Evolutionary conservation across 495 filamentous ascomycete species (phyloP).

Genomic region (Trichoderma parareesei): DNA sequence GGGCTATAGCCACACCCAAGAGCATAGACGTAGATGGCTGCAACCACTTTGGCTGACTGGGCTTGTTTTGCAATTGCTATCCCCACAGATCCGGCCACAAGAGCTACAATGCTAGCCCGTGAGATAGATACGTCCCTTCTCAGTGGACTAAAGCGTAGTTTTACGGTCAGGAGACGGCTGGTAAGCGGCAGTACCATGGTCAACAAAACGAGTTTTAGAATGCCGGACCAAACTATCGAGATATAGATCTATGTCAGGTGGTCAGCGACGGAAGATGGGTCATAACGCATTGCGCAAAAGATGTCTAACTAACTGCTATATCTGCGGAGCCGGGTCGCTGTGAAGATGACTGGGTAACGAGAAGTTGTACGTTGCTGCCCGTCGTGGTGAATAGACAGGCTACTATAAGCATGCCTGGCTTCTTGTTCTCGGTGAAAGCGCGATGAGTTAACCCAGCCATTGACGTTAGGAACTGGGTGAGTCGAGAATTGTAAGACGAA

Average conservation of each 20-base stretch:
- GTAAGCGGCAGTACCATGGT: neutral
- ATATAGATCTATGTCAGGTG: neutral
- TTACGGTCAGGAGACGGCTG: neutral
- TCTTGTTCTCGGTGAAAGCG: constrained; percentile 3
- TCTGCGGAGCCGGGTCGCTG: neutral
- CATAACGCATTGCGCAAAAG: neutral
- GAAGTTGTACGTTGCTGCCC: neutral
- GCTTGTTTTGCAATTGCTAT: constrained; percentile 2
- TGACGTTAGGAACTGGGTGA: neutral
- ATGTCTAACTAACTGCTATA: neutral
- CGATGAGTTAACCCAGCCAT: neutral
- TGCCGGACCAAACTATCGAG: neutral
- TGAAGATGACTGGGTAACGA: neutral
- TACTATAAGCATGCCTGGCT: constrained; percentile 6
- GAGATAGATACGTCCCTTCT: neutral
- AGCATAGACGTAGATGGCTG: constrained; percentile 5
- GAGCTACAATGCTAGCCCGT: constrained; percentile 1
- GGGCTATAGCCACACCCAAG: constrained; percentile 4
- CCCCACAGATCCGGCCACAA: constrained; percentile 1
- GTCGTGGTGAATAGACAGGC: neutral
- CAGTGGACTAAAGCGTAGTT: neutral
- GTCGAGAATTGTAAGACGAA: neutral
- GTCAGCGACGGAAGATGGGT: neutral
- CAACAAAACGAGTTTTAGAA: neutral
- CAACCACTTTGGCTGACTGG: neutral